Conservation (phyloP, 352 stramenopile species). For the Phytophthora rubi region DNA sequence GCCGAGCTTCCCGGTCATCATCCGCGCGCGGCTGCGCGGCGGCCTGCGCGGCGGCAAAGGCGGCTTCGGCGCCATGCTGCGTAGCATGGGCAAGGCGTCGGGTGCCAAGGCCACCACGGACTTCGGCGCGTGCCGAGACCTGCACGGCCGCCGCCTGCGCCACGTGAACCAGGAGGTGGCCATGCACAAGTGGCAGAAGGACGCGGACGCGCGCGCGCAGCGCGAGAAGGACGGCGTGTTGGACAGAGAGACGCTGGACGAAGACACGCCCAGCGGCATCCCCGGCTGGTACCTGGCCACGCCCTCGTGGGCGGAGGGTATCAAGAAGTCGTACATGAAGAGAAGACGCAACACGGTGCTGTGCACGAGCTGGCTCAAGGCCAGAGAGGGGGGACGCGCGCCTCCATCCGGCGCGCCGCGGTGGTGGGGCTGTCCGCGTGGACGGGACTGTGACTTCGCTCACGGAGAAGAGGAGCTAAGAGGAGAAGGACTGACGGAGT, state of each 20-base stretch:
- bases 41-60: slow-evolving; percentile 82
- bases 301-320: slow-evolving; percentile 82
- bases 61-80: slow-evolving; percentile 87
- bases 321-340: slow-evolving; percentile 90
- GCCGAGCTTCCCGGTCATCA: slow-evolving; percentile 56
- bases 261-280: slow-evolving; percentile 87
- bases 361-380: slow-evolving; percentile 76
- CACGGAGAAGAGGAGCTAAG: slow-evolving; percentile 82
- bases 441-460: slow-evolving; percentile 83
- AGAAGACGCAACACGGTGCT: slow-evolving; percentile 78
- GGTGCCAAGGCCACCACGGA: slow-evolving; percentile 74
- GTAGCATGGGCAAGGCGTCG: slow-evolving; percentile 78
- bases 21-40: slow-evolving; percentile 67
- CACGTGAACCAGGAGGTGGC: slow-evolving; percentile 91
- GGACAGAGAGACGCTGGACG: slow-evolving; percentile 74
- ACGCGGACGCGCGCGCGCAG: slow-evolving; percentile 53
- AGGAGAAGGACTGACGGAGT: slow-evolving; percentile 66
- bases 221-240: slow-evolving; percentile 56
- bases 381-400: slow-evolving; percentile 47
- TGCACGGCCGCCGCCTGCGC: slow-evolving; percentile 78
- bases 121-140: slow-evolving; percentile 82
- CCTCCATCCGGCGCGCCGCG: slow-evolving; percentile 58
- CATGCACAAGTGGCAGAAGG: slow-evolving; percentile 82
- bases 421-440: slow-evolving; percentile 87
- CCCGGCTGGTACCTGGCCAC: slow-evolving; percentile 84